phyloP scores from a whole-genome alignment of 2,329 filamentous ascomycete genomes.

The Talaromyces rugulosus region DNA sequence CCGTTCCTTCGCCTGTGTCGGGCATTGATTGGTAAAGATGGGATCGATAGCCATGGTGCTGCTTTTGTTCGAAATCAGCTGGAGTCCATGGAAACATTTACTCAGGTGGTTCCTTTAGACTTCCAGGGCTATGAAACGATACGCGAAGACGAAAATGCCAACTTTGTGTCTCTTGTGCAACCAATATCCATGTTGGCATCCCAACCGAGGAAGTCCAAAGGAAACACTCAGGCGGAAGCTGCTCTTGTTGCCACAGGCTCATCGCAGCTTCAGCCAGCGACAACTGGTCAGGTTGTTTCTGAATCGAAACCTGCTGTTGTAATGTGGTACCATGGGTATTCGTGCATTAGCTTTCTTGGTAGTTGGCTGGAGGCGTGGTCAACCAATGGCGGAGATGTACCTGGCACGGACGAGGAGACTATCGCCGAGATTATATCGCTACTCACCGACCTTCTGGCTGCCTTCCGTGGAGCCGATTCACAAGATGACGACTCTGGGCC shows the following conservation, averaged over 20 bases:
- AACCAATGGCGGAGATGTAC: slow-evolving; percentile 47
- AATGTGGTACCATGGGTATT: slow-evolving; percentile 71
- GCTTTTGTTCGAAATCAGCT: slow-evolving; percentile 60
- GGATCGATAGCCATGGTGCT: slow-evolving; percentile 45
- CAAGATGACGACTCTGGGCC: slow-evolving; percentile 33
- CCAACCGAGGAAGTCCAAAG: slow-evolving; percentile 20
- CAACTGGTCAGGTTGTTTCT: slow-evolving; percentile 61
- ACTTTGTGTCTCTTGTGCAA: slow-evolving; percentile 63
- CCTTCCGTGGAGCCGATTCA: slow-evolving; percentile 23
- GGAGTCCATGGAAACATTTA: slow-evolving; percentile 67
- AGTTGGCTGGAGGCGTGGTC: slow-evolving; percentile 55
- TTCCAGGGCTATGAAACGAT: slow-evolving; percentile 74
- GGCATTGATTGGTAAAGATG: slow-evolving; percentile 52
- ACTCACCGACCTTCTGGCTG: slow-evolving; percentile 65
- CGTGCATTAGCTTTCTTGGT: slow-evolving; percentile 73
- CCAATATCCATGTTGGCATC: slow-evolving; percentile 50
- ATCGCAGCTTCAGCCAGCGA: slow-evolving; percentile 34
- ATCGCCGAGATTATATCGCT: slow-evolving; percentile 70
- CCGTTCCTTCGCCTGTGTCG: slow-evolving; percentile 73
- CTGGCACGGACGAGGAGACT: slow-evolving; percentile 56
- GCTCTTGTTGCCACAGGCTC: slow-evolving; percentile 32
- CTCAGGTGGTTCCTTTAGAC: slow-evolving; percentile 66
- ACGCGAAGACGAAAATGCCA: slow-evolving; percentile 80
- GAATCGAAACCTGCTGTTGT: slow-evolving; percentile 73
- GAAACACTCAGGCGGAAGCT: slow-evolving; percentile 22